phyloP scores from a whole-genome alignment of 176 grass and related monocot species.

The Phragmites australis region DNA sequence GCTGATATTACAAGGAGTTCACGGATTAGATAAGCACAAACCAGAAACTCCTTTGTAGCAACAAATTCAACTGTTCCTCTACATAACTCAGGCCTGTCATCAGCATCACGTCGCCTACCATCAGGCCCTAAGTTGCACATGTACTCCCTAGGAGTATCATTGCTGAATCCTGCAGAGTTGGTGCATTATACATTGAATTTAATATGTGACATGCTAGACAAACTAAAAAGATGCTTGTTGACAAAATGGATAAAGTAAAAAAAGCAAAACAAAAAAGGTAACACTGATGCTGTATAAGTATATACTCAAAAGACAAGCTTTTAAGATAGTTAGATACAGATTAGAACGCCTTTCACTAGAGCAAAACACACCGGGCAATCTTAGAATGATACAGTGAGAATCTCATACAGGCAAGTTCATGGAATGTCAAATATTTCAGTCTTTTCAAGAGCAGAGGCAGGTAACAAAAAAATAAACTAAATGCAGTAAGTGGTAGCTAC shows the following conservation, averaged over 20 bases:
- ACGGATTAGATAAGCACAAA: conserved; percentile 46
- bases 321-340: background rate
- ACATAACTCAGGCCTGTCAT: conserved; percentile 95
- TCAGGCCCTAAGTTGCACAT: conserved; percentile 96
- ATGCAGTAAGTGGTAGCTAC: background rate
- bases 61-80: conserved; percentile 98
- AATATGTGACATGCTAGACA: background rate
- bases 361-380: background rate
- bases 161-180: conserved; percentile 65
- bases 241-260: conserved; percentile 8
- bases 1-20: conserved; percentile 17
- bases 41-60: conserved; percentile 98
- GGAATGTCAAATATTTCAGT: background rate
- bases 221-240: background rate
- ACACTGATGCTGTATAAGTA: background rate
- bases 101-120: conserved; percentile 91
- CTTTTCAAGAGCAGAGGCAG: background rate
- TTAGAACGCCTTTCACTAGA: background rate
- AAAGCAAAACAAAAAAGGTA: background rate
- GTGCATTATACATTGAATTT: background rate
- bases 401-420: background rate
- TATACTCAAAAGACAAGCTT: background rate
- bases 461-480: background rate
- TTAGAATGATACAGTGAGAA: background rate
- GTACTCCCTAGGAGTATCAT: conserved; percentile 95